Conservation (phyloP, 2,329 filamentous ascomycete genomes). For the Aspergillus sclerotialis region DNA sequence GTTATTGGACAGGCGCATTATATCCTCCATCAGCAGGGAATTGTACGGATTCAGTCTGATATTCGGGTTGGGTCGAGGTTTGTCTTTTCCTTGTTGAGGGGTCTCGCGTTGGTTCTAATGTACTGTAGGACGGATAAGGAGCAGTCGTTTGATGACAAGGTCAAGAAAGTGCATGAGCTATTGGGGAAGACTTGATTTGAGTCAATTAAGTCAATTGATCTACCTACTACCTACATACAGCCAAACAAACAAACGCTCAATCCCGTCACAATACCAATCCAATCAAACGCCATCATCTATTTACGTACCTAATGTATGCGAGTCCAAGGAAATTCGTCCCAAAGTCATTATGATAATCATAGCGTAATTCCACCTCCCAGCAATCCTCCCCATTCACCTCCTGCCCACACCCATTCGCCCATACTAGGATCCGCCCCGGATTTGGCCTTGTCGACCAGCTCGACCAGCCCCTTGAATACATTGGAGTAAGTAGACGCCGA, state of each 20-base stretch:
- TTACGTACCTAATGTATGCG: constrained; percentile 1
- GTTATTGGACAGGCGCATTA: constrained; percentile 81
- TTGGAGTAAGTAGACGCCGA: constrained; percentile 23
- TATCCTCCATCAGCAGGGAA: constrained; percentile 68
- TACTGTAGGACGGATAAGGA: constrained; percentile 74
- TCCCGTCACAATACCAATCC: constrained; percentile 1
- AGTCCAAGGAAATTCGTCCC: neutral
- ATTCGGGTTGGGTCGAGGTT: constrained; percentile 77
- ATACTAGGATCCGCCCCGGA: constrained; percentile 30
- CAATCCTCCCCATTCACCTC: constrained; percentile 34
- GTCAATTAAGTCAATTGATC: too few relatives aligned
- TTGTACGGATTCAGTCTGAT: constrained; percentile 77
- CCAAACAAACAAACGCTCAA: too few relatives aligned
- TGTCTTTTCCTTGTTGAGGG: constrained; percentile 24
- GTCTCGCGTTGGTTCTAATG: too few relatives aligned
- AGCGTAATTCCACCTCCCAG: constrained; percentile 34
- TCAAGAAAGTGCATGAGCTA: constrained; percentile 52
- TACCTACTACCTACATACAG: constrained; percentile 1
- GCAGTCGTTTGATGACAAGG: constrained; percentile 75
- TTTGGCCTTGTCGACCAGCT: constrained; percentile 31
- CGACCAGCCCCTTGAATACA: constrained; percentile 31
- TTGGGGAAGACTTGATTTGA: constrained; percentile 38
- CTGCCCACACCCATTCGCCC: constrained; percentile 40
- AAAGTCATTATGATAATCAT: too few relatives aligned
- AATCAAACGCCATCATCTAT: constrained; percentile 1